phyloP scores from a whole-genome alignment of 805 yeast genomes.

The Grigorovia humatica region DNA sequence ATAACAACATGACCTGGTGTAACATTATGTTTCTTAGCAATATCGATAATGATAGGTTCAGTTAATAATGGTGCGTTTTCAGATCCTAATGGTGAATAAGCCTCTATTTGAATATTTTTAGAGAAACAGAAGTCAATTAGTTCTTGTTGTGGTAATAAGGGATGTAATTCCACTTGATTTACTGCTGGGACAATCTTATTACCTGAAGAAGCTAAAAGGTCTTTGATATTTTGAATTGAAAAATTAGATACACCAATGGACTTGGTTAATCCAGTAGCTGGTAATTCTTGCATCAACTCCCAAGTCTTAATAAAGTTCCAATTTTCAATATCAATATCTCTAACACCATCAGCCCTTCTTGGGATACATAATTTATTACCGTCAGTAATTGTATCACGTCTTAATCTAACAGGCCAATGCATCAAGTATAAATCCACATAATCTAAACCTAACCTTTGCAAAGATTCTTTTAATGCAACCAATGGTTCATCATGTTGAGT shows the following conservation, averaged over 20 bases:
- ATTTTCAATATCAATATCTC: slow-evolving; percentile 29
- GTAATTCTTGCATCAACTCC: slow-evolving; percentile 51
- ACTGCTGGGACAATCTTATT: slow-evolving; percentile 52
- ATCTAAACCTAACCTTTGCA: slow-evolving; percentile 54
- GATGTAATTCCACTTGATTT: slow-evolving; percentile 72
- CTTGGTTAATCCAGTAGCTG: slow-evolving; percentile 36
- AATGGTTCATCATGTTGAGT: slow-evolving; percentile 40
- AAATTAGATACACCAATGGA: slow-evolving; percentile 76
- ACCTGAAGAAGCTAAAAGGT: slow-evolving; percentile 38
- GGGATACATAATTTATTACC: slow-evolving; percentile 29
- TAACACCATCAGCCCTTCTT: slow-evolving; percentile 28
- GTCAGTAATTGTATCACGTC: slow-evolving; percentile 31
- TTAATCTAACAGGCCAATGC: slow-evolving; percentile 71
- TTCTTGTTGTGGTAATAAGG: slow-evolving; percentile 55
- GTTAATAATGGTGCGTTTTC: slow-evolving; percentile 41
- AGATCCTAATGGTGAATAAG: slow-evolving; percentile 72
- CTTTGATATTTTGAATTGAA: slow-evolving; percentile 42
- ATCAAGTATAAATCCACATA: slow-evolving; percentile 71
- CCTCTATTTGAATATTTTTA: slow-evolving; percentile 51
- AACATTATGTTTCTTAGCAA: slow-evolving; percentile 34
- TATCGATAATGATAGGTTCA: slow-evolving; percentile 32
- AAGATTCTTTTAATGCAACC: slow-evolving; percentile 45
- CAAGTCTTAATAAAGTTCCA: slow-evolving; percentile 48
- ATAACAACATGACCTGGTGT: slow-evolving; percentile 43
- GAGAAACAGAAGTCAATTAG: slow-evolving; percentile 41